Base-by-base conservation (phyloP, 2,329 filamentous ascomycete genomes). In the Lachnellula hyalina region DNA sequence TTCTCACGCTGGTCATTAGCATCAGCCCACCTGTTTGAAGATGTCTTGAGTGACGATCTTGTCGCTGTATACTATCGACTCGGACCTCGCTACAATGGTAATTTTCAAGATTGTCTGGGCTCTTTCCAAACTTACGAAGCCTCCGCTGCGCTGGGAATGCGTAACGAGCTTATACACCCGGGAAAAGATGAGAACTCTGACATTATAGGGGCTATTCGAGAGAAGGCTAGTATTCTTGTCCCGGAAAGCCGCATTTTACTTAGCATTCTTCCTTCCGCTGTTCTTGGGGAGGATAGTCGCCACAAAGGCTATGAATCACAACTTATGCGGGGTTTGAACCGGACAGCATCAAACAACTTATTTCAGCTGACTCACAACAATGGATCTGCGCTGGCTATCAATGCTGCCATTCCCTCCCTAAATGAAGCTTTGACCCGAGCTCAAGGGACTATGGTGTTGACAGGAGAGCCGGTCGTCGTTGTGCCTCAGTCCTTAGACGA, bases 41-140 rank as follows among this genome's bases (percentile, higher is more conserved):
- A 96, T 56, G 82, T 86, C 0, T 76, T 96, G 36, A 96, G 90
- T 56, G 93, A 97, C 67, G 94, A 99, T 70, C 82, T 96, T 57
- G 78, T 99, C 53, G 87, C 93, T 12, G 94, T 99, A 0, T 90
- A 96, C 65, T 90, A 87, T 68, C 89, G 92, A 49, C 84, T 99
- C 17, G 93, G 94, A 0, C 88, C 91, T 23, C 84, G 90, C 47
- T 99, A 99, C 64, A 86, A 90, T 67, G 94, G 94, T 15, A 99
- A 99, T 68, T 96, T 96, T 64, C 94, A 99, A 72, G 94, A 99
- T 67, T 94, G 90, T 63, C 79, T 99, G 14, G 94, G 95, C 5
- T 93, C 91, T 1, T 96, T 99, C 66, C 91, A 97, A 68, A 99
- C 95, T 0, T 99, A 99, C 68, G 85, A 89, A 65, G 93, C 94